Conservation (phyloP, 2,329 filamentous ascomycete genomes). For the Diaporthe sp. region DNA sequence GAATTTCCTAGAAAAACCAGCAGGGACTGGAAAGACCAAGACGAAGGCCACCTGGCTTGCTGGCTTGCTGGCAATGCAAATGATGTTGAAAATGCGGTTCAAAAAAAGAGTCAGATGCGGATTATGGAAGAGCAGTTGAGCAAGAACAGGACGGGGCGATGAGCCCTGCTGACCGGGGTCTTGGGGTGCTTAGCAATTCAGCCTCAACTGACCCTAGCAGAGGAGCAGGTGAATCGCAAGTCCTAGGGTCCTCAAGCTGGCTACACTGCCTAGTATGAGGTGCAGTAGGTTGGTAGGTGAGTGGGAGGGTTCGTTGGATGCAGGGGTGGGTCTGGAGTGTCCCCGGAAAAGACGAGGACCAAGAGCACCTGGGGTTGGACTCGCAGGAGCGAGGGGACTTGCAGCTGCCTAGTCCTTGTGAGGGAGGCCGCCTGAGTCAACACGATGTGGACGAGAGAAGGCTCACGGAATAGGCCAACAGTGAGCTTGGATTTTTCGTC, state of each 20-base stretch:
- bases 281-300: conserved; percentile 21
- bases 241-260: conserved; percentile 24
- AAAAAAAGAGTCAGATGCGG: conserved; percentile 43
- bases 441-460: not conserved
- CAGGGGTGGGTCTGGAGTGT: not conserved
- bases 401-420: conserved; percentile 29
- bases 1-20: conserved; percentile 38
- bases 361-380: not conserved
- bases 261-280: conserved; percentile 20
- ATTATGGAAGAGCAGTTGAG: conserved; percentile 32
- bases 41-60: conserved; percentile 39
- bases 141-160: conserved; percentile 16
- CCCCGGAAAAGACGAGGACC: conserved; percentile 14
- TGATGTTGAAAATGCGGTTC: conserved; percentile 35
- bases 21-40: conserved; percentile 38
- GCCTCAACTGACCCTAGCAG: conserved; percentile 41
- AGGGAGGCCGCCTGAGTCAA: conserved; percentile 27
- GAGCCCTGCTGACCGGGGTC: conserved; percentile 43
- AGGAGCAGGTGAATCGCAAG: conserved; percentile 16
- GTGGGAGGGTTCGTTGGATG: conserved; percentile 20
- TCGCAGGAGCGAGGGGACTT: conserved; percentile 2
- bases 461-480: not conserved
- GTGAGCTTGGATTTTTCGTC: not conserved
- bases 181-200: conserved; percentile 40
- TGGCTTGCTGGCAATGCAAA: conserved; percentile 35